These are phyloP conservation scores for Alternaria atra DNA, from an alignment of 2,329 filamentous ascomycete species.

Conservation along the genomic window DNA sequence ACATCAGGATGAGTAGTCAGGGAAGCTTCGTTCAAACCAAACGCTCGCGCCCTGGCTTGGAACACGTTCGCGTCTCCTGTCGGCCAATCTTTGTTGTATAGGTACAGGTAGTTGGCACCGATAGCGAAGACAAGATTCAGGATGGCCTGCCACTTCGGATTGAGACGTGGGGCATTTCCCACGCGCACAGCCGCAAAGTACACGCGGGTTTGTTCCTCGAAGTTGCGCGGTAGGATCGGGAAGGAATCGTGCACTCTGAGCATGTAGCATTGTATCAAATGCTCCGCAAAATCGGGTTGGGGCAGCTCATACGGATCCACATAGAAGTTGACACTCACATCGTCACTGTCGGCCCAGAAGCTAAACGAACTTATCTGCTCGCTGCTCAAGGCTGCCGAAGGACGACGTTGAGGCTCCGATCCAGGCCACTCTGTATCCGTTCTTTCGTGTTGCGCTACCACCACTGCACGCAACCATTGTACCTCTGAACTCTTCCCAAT, in stretches of 20 bases:
- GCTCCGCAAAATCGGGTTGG: slow-evolving; percentile 39
- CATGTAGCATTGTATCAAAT: slow-evolving; percentile 50
- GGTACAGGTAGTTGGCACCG: slow-evolving; percentile 51
- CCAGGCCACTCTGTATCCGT: slow-evolving; percentile 16
- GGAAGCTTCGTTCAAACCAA: slow-evolving; percentile 42
- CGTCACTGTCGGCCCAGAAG: slow-evolving; percentile 47
- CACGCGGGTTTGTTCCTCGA: slow-evolving; percentile 46
- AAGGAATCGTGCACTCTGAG: slow-evolving; percentile 51
- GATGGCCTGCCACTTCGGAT: slow-evolving; percentile 50
- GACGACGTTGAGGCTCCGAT: slow-evolving; percentile 10
- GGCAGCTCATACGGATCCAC: slow-evolving; percentile 48
- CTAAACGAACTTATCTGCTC: slow-evolving; percentile 44
- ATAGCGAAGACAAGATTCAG: slow-evolving; percentile 56
- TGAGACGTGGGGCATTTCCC: slow-evolving; percentile 29
- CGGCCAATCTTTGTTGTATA: slow-evolving; percentile 39
- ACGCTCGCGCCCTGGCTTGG: slow-evolving; percentile 49
- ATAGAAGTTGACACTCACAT: slow-evolving; percentile 31
- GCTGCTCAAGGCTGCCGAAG: slow-evolving; percentile 16
- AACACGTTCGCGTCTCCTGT: slow-evolving; percentile 50
- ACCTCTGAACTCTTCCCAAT: slow-evolving; percentile 46
- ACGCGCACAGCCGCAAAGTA: slow-evolving; percentile 39
- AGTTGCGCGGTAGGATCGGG: slow-evolving; percentile 49
- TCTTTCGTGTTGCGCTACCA: slow-evolving; percentile 33
- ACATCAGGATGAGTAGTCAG: slow-evolving; percentile 49
- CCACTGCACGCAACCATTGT: slow-evolving; percentile 42